Base-by-base conservation (phyloP, 352 stramenopile species). In the Phytophthora chlamydospora region DNA sequence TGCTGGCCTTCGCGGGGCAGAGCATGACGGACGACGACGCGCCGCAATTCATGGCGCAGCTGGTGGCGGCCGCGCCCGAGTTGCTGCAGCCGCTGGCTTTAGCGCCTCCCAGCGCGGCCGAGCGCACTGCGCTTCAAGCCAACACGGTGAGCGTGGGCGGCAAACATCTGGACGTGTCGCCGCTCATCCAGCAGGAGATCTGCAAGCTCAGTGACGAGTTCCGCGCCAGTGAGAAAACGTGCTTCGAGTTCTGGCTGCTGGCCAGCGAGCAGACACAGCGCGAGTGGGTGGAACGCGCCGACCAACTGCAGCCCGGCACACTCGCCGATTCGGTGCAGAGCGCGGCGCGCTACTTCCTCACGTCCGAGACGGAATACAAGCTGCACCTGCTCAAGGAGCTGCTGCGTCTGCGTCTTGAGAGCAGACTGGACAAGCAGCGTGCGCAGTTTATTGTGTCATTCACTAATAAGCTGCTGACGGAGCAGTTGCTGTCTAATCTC, bases 101-200 rank as follows among this genome's bases (percentile, higher is more conserved):
- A 38, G 43, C 71, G 4, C 55, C 81, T 11, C 76, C 72, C 4
- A 75, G 73, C 54, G 47, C 64, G 13, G 58, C 51, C 0, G 78
- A 93, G 59, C 83, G 83, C 41, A 61, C 80, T n/a, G 78, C 81
- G 16, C 66, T 93, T 40, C 75, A 90, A 71, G 67, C 71, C 19
- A 87, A 86, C 67, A 80, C 80, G 21, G 79, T 86, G 1, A 72
- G 64, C 33, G 75, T 93, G 38, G 61, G 68, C 27, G 77, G 80
- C 27, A 91, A 90, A 56, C 81, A 71, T 60, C 70, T 95, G 27
- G 77, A 91, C 44, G 77, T 95, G 39, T 90, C 83, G 19, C 69
- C 82, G 3, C 55, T 85, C n/a, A 93, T 95, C 58, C 84, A 93
- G 55, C 77, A 91, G 47, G 83, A 93, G 55, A 91, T 95, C 38